A percentile compares a stretch with the other conserved stretches of the same genome.
phyloP scores from a whole-genome alignment of 176 grass and related monocot genomes.

The Triticum timopheevii region DNA sequence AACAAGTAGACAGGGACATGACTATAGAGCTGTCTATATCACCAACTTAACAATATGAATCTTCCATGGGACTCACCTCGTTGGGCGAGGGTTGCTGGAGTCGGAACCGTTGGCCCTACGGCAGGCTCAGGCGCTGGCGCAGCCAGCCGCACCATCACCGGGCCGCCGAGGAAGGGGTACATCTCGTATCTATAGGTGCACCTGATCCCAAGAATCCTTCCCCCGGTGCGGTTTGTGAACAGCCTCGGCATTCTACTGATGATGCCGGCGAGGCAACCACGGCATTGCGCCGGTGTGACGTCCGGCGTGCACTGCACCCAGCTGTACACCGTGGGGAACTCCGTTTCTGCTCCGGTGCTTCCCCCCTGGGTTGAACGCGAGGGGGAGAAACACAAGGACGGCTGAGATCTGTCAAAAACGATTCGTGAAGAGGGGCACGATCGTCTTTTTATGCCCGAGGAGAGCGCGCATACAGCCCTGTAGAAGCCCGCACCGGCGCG shows the following conservation, averaged over 20 bases:
- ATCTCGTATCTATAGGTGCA: conserved; percentile 54
- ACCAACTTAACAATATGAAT: no score
- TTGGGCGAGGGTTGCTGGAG: background rate
- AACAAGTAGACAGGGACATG: no score
- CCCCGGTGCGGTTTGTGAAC: background rate
- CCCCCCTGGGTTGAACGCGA: no score
- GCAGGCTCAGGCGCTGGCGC: background rate
- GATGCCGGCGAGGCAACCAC: conserved; percentile 26
- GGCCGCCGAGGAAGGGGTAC: conserved; percentile 13
- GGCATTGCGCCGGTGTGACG: conserved; percentile 21
- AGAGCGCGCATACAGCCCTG: no score
- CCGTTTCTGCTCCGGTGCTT: no score
- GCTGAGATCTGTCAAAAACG: no score
- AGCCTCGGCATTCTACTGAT: background rate
- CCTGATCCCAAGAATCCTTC: background rate
- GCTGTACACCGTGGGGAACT: conserved; percentile 36
- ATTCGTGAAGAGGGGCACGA: no score
- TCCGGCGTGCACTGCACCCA: conserved; percentile 66
- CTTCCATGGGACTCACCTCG: no score
- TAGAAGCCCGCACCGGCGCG: no score
- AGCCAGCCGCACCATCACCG: background rate
- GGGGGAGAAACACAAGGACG: no score
- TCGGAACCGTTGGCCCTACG: background rate
- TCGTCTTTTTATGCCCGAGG: no score
- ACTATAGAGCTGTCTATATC: no score